These are phyloP conservation scores for Metschnikowia similis DNA, from an alignment of 805 yeast species.

Conservation along the genomic window DNA sequence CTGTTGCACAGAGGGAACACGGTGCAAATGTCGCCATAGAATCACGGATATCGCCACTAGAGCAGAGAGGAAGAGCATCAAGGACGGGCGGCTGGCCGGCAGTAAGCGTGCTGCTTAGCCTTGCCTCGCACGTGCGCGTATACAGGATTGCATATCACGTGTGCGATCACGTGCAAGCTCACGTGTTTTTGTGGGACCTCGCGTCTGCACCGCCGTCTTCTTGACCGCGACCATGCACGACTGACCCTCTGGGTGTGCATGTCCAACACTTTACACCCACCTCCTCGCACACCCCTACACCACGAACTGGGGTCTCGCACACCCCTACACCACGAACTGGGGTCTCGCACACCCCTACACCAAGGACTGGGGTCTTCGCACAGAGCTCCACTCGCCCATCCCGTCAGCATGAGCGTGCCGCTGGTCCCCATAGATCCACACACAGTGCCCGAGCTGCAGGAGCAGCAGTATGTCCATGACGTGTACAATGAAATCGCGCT, in stretches of 20 bases:
- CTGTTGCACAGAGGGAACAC: neutral
- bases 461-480: conserved; percentile 77
- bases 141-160: no score
- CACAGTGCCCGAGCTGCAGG: conserved; percentile 52
- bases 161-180: no score
- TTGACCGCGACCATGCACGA: no score
- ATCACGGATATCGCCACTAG: neutral
- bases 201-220: no score
- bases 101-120: no score
- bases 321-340: neutral
- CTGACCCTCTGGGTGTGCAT: no score
- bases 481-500: conserved; percentile 90
- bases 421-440: conserved; percentile 25
- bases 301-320: neutral
- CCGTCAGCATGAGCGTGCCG: conserved; percentile 26
- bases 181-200: no score
- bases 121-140: no score
- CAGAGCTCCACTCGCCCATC: neutral
- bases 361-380: neutral
- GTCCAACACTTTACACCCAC: no score
- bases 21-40: neutral
- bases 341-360: neutral
- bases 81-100: no score
- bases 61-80: conserved; percentile 5
- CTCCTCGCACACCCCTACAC: neutral